Evolutionary conservation across 2,329 filamentous ascomycete genomes (phyloP), one percentile per base, ranked within the genome.

Genomic region (Penicillium sp.): DNA sequence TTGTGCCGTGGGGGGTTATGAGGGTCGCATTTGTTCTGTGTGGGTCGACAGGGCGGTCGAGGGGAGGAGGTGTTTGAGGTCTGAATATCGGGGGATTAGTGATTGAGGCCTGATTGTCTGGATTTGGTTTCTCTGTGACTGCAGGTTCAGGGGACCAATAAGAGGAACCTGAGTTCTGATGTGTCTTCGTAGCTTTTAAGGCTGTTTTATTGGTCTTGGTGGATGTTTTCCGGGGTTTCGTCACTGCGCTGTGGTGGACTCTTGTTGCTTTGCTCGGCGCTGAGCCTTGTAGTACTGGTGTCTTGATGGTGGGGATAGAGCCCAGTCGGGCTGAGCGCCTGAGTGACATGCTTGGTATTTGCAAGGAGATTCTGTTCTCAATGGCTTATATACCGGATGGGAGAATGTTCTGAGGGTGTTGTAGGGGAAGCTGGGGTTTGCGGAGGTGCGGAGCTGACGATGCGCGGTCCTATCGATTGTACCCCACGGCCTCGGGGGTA

Each of bases 261-360:
- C 58, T 60, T 23, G 51, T 61, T 42, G 53, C 45, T 59, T 61
- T 63, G 34, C 61, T 63, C 10, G 57, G 30, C 49, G 64, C 62
- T 41, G 67, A 55, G 16, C 35, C 56, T 38, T 64, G 59, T 19
- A 64, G 54, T 11, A 63, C 51, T 4, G 59, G 50, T 34, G 58
- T 16, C 32, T 63, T 55, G 47, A 63, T 51, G 11, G 49, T 49
- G 47, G 57, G 64, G 43, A 63, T 66, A 13, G 70, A 67, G 45
- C 70, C 72, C 30, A 81, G 71, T 41, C 81, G 76, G 39, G 78
- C 70, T 42, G 81, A 84, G 50, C 81, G 78, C 59, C 81, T 70
- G 10, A 82, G 68, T 36, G 80, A 77, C 81, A 84, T 83, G 45
- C 43, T 62, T 46, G 34, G 27, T 7, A 14, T 6, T 13, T 35